Evolutionary conservation across 805 yeast genomes (phyloP), one percentile per base, ranked within the genome.

Genomic region (Tetrapisispora nanseiensis): DNA sequence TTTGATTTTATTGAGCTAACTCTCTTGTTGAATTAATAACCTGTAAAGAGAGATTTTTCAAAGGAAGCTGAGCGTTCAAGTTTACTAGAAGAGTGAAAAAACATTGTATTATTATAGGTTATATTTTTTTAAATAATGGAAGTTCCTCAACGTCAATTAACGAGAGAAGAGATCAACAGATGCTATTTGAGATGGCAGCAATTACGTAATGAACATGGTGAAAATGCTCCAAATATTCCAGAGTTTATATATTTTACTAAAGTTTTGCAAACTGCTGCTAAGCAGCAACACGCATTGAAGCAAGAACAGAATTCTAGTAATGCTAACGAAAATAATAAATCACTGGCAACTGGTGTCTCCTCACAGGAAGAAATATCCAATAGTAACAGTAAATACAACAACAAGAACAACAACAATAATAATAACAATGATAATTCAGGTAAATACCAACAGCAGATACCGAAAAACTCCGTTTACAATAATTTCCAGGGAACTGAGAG

Each of bases 141-240:
- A 32, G 52, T 58, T 20, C 62, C 63, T 33, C 55, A 59, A 39
- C 51, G 62, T 32, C 58, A 54, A 36, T 51, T 59, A 18, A 54
- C 63, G 11, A 59, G 55, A 32, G 67, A 62, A 32, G 67, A 62
- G 33, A 55, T 62, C n/a, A 61, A 61, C 37, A 55, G 67, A 32
- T 61, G 65, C 40, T 60, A 60, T 43, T 42, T 59, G 40, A 56
- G 65, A 44, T 62, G 67, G 67, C 67, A 62, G 41, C 65, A 61
- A 35, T 40, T 62, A 34, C 55, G 64, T 10, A 59, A 56, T 28
- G 62, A 61, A 32, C 65, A 61, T 29, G 62, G 65, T 18, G 62
- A 58, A 30, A 59, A 60, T 40, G 64, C 62, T 0, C 57, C 62
- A 1, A 57, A 53, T 31, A 51, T 58, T 10, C 62, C 63, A 2